phyloP scores from a whole-genome alignment of 345 rosid genomes.

The Heritiera fomes region DNA sequence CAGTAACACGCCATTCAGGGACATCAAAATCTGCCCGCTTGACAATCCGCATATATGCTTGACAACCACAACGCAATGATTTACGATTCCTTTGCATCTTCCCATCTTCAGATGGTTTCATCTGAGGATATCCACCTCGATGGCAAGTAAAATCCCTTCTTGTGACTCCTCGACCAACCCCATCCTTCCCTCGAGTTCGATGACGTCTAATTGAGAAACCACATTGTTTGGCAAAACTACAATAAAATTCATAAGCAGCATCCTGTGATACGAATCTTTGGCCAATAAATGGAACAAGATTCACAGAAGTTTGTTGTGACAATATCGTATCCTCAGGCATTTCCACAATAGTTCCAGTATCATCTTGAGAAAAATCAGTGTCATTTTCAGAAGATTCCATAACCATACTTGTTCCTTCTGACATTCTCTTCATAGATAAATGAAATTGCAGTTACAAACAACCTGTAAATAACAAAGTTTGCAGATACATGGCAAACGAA shows the following conservation, averaged over 20 bases:
- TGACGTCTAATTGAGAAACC: constrained; percentile 66
- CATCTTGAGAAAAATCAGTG: constrained; percentile 45
- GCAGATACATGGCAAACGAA: neutral
- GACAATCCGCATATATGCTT: constrained; percentile 58
- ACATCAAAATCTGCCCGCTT: constrained; percentile 58
- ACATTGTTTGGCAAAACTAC: constrained; percentile 64
- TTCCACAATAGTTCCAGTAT: constrained; percentile 43
- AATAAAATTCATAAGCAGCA: constrained; percentile 67
- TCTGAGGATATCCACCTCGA: constrained; percentile 58
- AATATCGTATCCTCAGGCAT: constrained; percentile 47
- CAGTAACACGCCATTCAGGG: constrained; percentile 61
- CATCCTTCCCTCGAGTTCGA: constrained; percentile 63
- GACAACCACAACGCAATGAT: constrained; percentile 63
- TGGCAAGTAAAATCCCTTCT: constrained; percentile 62
- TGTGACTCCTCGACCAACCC: constrained; percentile 62
- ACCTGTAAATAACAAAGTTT: constrained; percentile 16
- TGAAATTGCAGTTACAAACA: neutral
- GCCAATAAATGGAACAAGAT: constrained; percentile 56
- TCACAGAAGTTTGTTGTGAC: constrained; percentile 57
- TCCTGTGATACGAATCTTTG: constrained; percentile 66
- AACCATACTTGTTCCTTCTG: constrained; percentile 39
- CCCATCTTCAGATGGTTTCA: constrained; percentile 52
- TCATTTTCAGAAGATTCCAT: constrained; percentile 53
- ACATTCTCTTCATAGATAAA: constrained; percentile 35
- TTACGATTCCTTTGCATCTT: constrained; percentile 59